phyloP scores from a whole-genome alignment of 2,329 filamentous ascomycete species.

The Fusarium penzigii region DNA sequence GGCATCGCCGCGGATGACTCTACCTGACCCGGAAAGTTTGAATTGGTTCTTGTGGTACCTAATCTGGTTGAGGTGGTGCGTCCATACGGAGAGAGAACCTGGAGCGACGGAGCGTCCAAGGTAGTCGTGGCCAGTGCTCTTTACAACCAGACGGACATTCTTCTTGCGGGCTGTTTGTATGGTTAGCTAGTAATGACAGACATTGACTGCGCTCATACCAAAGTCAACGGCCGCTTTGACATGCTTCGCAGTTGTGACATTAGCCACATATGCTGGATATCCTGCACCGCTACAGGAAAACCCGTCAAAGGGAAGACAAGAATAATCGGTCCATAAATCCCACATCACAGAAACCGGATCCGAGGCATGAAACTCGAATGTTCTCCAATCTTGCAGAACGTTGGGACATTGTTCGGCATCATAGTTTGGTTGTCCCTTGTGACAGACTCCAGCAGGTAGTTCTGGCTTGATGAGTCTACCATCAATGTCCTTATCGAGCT shows the following conservation, averaged over 20 bases:
- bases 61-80: slow-evolving; percentile 45
- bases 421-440: slow-evolving; percentile 6
- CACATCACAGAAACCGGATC: slow-evolving; percentile 18
- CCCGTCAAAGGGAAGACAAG: slow-evolving; percentile 42
- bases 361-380: slow-evolving; percentile 9
- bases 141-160: slow-evolving; percentile 43
- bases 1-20: slow-evolving; percentile 46
- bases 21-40: slow-evolving; percentile 40
- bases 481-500: slow-evolving; percentile 1
- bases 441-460: slow-evolving; percentile 4
- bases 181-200: background rate
- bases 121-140: slow-evolving; percentile 42
- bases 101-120: slow-evolving; percentile 44
- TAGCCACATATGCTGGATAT: slow-evolving; percentile 25
- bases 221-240: slow-evolving; percentile 18
- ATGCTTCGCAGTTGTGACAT: slow-evolving; percentile 25
- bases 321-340: slow-evolving; percentile 47
- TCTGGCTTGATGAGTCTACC: slow-evolving; percentile 2
- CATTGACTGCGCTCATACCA: background rate
- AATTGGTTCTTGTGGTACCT: slow-evolving; percentile 41
- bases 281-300: slow-evolving; percentile 31
- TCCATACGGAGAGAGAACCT: slow-evolving; percentile 55
- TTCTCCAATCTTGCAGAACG: slow-evolving; percentile 6
- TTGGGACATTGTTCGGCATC: slow-evolving; percentile 4
- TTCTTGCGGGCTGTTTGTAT: slow-evolving; percentile 34